Percentiles rank a stretch among this genome's conserved stretches.
phyloP scores from a whole-genome alignment of 164 flowering plant genomes.

The Protea cynaroides region DNA sequence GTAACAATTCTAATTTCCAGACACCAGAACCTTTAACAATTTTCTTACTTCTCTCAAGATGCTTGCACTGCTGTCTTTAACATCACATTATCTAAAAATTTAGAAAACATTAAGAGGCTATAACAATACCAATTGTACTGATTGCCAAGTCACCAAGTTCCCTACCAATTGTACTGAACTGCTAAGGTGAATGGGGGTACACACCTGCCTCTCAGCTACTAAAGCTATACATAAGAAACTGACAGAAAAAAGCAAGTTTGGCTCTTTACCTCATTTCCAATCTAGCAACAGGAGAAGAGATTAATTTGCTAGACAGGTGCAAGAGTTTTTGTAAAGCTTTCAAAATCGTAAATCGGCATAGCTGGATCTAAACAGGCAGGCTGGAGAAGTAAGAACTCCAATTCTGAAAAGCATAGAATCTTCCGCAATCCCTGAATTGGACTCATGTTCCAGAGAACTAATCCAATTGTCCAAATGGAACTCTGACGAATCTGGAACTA shows the following conservation, averaged over 20 bases:
- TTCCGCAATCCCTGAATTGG: slow-evolving; percentile 12
- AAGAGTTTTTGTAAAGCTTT: slow-evolving; percentile 28
- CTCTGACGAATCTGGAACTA: slow-evolving; percentile 12
- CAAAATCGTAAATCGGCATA: slow-evolving; percentile 35
- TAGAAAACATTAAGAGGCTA: no score
- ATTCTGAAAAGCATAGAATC: slow-evolving; percentile 15
- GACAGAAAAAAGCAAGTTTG: neutral
- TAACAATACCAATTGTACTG: no score
- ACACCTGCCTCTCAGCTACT: neutral
- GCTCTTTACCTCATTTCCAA: neutral
- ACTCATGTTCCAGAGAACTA: slow-evolving; percentile 21
- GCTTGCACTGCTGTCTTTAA: no score
- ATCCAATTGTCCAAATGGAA: slow-evolving; percentile 27
- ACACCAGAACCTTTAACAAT: no score
- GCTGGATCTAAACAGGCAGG: slow-evolving; percentile 20
- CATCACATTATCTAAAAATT: no score
- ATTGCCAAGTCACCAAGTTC: neutral
- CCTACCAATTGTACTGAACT: neutral
- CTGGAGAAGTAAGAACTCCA: slow-evolving; percentile 13
- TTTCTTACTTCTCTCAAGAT: no score
- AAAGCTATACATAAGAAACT: neutral
- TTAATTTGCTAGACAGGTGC: neutral
- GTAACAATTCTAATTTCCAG: no score
- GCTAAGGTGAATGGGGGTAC: neutral
- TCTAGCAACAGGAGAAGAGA: neutral